Conservation (phyloP, 2,329 filamentous ascomycete species). For the Plectosphaerella sp. region DNA sequence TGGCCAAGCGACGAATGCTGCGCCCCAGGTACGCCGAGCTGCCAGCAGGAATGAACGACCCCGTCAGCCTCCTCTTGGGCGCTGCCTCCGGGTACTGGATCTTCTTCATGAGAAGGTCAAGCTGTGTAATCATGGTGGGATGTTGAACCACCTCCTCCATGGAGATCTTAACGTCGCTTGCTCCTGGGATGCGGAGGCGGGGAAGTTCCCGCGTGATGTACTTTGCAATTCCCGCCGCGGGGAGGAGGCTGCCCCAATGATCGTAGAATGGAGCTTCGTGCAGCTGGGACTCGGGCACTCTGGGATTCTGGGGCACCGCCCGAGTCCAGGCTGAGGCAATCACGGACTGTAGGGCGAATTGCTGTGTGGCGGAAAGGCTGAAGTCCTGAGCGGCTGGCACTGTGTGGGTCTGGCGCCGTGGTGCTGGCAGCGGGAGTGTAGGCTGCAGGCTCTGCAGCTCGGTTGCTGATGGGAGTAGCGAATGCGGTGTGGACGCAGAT, state of each 20-base stretch:
- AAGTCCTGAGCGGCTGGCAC: constrained; percentile 15
- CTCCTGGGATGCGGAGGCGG: constrained; percentile 27
- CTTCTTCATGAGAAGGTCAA: constrained; percentile 33
- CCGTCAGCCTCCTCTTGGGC: constrained; percentile 8
- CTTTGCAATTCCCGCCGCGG: constrained; percentile 40
- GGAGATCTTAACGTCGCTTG: constrained; percentile 32
- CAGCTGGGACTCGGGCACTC: constrained; percentile 34
- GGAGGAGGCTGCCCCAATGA: constrained; percentile 44
- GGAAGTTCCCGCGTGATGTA: constrained; percentile 38
- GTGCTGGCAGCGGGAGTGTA: constrained; percentile 34
- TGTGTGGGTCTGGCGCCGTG: constrained; percentile 15
- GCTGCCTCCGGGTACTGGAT: constrained; percentile 8
- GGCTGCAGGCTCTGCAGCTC: constrained; percentile 33
- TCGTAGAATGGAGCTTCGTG: constrained; percentile 45
- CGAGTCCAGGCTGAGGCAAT: constrained; percentile 40
- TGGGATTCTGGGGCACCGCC: constrained; percentile 32
- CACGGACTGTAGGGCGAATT: constrained; percentile 31
- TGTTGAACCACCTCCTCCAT: constrained; percentile 46
- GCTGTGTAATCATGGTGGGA: constrained; percentile 45
- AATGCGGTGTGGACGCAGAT: constrained; percentile 39
- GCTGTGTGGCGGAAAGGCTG: constrained; percentile 32
- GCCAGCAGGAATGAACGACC: constrained; percentile 14
- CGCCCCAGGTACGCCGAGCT: constrained; percentile 7
- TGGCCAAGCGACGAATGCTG: constrained; percentile 5
- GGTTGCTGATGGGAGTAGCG: constrained; percentile 36